Conservation (phyloP, 257 asterid species). For the Anisodus acutangulus region DNA sequence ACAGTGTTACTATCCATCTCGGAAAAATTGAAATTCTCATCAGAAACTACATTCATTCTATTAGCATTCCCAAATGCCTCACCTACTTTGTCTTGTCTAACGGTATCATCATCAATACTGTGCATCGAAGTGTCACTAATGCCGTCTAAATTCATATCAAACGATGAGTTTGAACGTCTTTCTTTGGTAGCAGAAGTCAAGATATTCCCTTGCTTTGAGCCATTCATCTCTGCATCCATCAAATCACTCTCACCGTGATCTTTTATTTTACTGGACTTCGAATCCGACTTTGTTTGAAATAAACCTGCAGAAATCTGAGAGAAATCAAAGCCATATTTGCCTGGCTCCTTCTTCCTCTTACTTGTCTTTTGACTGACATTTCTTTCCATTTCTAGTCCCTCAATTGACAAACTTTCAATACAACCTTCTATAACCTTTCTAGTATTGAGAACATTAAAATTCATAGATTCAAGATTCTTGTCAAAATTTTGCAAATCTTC, state of each 20-base stretch:
- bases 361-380: constrained; percentile 42
- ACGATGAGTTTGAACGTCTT: constrained; percentile 38
- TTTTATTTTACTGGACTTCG: constrained; percentile 45
- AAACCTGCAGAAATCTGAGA: constrained; percentile 46
- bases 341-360: constrained; percentile 53
- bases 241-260: constrained; percentile 43
- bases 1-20: constrained; percentile 47
- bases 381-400: constrained; percentile 48
- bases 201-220: constrained; percentile 45
- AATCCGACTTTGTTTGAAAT: constrained; percentile 49
- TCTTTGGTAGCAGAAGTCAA: constrained; percentile 50
- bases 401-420: constrained; percentile 44
- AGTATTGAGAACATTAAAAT: constrained; percentile 40
- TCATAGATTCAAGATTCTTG: constrained; percentile 51
- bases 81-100: constrained; percentile 35
- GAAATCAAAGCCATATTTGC: constrained; percentile 44
- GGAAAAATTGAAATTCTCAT: constrained; percentile 32
- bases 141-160: constrained; percentile 33
- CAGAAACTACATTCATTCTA: constrained; percentile 40
- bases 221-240: constrained; percentile 42
- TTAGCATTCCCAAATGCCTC: constrained; percentile 37
- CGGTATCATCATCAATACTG: constrained; percentile 30
- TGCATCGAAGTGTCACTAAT: constrained; percentile 30
- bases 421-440: constrained; percentile 53
- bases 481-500: constrained; percentile 61